Base-by-base conservation (phyloP, 2,329 filamentous ascomycete genomes). In the Rachicladosporium sp. region DNA sequence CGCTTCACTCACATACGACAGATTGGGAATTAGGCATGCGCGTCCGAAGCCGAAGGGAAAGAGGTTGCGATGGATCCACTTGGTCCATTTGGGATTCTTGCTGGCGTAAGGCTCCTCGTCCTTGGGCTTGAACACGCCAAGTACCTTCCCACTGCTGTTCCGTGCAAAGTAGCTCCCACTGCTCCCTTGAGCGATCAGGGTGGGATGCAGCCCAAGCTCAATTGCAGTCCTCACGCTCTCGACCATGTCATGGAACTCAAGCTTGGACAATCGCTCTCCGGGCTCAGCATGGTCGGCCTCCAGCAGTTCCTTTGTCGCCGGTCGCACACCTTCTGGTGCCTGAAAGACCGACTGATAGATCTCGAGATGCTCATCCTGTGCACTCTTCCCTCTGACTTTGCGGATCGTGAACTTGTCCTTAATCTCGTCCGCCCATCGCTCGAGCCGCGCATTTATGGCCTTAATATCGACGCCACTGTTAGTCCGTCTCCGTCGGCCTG, bases 271-370 rank as follows among this genome's bases (percentile, higher is more conserved):
- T 49, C 77, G 71, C 11, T 79, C 77, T 8, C 34, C 34, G 6
- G 41, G 43, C 32, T 56, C 49, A 10, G 54, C 73, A 36, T 65
- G 58, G 38, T 71, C 67, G 12, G 59, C 64, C 9, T 83, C 77
- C 46, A 94, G 69, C 11, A 73, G 73, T 62, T 93, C 82, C 32
- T 80, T 74, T 1, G 82, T 87, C 33, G 80, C 75, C 2, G 89
- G 88, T 4, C 82, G 74, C 35, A 94, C 73, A 47, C 88, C 86
- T 44, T 95, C 86, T 1, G 89, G 89, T 1, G 91, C 73, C 53
- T 95, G 88, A 57, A 98, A 98, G 33, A 98, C 91, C 0, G 88
- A 93, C 62, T 96, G 86, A 53, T 96, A 88, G 44, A 98, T 98
- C 66, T 98, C 91, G 29, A 95, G 69, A 40, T 80, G 80, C 60